Conservation (phyloP, 2,329 filamentous ascomycete species). For the Diaporthe ampelina region DNA sequence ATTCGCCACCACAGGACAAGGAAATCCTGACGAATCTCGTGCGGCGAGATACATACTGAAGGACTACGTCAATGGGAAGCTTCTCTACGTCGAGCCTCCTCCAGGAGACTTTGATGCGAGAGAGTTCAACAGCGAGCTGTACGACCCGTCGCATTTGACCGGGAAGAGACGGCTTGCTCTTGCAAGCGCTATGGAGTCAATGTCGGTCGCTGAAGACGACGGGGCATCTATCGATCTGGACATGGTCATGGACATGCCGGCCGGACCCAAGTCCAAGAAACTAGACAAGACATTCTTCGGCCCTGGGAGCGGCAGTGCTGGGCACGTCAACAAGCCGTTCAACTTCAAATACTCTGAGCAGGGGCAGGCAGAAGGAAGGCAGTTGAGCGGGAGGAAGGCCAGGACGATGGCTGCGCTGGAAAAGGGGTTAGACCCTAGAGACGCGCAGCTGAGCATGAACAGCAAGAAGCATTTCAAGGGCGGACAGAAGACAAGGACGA, state of each 20-base stretch:
- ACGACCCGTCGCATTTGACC: slow-evolving; percentile 85
- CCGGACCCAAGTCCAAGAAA: slow-evolving; percentile 80
- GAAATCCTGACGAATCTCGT: slow-evolving; percentile 92
- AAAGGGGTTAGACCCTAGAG: slow-evolving; percentile 85
- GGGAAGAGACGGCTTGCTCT: slow-evolving; percentile 81
- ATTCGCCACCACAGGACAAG: slow-evolving; percentile 89
- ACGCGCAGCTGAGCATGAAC: slow-evolving; percentile 70
- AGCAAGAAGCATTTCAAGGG: slow-evolving; percentile 97
- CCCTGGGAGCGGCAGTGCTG: slow-evolving; percentile 70
- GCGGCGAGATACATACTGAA: slow-evolving; percentile 92
- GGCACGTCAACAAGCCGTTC: slow-evolving; percentile 84
- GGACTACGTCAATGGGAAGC: slow-evolving; percentile 97
- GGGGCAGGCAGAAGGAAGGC: slow-evolving; percentile 64
- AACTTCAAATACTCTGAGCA: slow-evolving; percentile 91
- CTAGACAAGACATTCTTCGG: slow-evolving; percentile 94
- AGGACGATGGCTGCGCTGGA: slow-evolving; percentile 85
- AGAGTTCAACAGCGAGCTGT: slow-evolving; percentile 91
- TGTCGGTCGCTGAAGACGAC: slow-evolving; percentile 57
- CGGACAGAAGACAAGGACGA: slow-evolving; percentile 72
- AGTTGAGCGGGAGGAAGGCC: slow-evolving; percentile 86
- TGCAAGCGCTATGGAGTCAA: slow-evolving; percentile 61
- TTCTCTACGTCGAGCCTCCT: slow-evolving; percentile 92
- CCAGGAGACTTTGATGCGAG: slow-evolving; percentile 78
- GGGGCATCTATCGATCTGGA: slow-evolving; percentile 60
- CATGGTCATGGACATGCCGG: slow-evolving; percentile 60